phyloP scores from a whole-genome alignment of 2,329 filamentous ascomycete genomes.

The Talaromyces funiculosus region DNA sequence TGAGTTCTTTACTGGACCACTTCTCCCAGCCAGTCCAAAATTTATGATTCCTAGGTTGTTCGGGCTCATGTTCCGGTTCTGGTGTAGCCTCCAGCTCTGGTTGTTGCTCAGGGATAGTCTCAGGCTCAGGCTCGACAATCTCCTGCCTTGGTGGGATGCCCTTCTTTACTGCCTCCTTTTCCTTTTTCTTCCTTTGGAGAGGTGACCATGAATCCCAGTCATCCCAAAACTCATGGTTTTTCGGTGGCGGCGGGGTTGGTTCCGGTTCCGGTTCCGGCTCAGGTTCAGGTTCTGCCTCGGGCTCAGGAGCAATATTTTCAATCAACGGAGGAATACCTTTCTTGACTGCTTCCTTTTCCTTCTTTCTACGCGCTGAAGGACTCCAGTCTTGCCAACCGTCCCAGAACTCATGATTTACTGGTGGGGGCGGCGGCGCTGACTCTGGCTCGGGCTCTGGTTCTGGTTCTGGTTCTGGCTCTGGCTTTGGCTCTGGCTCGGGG shows the following conservation, averaged over 20 bases:
- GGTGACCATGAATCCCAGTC: neutral
- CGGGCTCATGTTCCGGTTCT: constrained; percentile 18
- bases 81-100: constrained; percentile 15
- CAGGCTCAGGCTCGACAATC: constrained; percentile 40
- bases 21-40: constrained; percentile 11
- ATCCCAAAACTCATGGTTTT: constrained; percentile 11
- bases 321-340: constrained; percentile 11
- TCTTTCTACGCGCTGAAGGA: constrained; percentile 6
- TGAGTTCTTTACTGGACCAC: neutral
- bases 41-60: constrained; percentile 8
- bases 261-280: constrained; percentile 23
- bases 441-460: constrained; percentile 29
- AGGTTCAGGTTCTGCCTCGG: constrained; percentile 20
- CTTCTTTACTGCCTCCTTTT: constrained; percentile 7
- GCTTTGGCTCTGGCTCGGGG: neutral
- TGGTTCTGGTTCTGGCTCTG: constrained; percentile 6
- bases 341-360: constrained; percentile 6
- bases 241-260: constrained; percentile 16
- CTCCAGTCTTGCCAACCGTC: constrained; percentile 9
- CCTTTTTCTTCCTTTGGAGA: constrained; percentile 5
- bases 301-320: constrained; percentile 33
- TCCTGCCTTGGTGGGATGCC: constrained; percentile 3
- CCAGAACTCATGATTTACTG: constrained; percentile 10
- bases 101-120: constrained; percentile 25
- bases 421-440: constrained; percentile 26